Conservation (phyloP, 305 asterid species). For the Coffea humblotiana region DNA sequence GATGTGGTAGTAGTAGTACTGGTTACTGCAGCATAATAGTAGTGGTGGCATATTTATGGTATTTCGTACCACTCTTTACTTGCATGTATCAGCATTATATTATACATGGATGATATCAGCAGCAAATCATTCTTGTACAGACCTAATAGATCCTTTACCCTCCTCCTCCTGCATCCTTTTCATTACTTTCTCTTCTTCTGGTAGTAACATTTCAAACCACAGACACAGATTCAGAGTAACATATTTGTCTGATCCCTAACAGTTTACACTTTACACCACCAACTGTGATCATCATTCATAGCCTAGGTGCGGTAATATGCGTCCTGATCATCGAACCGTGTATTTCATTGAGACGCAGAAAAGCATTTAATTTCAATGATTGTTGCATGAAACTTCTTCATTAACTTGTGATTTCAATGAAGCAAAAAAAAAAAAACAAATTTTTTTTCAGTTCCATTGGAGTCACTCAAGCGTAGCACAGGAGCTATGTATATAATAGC, state of each 20-base stretch:
- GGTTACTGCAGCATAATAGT: too few relatives aligned
- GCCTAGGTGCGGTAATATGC: background rate
- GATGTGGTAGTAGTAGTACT: too few relatives aligned
- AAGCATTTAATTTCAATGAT: background rate
- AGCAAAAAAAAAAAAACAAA: background rate
- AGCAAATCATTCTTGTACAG: slow-evolving; percentile 4
- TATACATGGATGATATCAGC: background rate
- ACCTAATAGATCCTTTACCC: background rate
- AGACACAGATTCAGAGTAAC: background rate
- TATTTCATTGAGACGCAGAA: background rate
- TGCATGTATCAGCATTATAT: too few relatives aligned
- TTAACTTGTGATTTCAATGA: background rate
- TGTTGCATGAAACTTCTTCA: background rate
- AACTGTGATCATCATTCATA: background rate
- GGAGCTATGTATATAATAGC: background rate
- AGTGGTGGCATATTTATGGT: background rate
- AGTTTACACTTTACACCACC: background rate
- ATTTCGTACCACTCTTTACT: background rate
- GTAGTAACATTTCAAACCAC: background rate
- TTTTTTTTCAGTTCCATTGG: background rate
- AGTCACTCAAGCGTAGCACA: background rate
- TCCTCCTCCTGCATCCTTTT: background rate
- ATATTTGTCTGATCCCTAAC: background rate
- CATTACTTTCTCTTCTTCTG: background rate
- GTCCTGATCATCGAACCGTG: background rate